These are phyloP conservation scores for Xylaria castorea DNA, from an alignment of 495 filamentous ascomycete genomes.

Conservation along the genomic window DNA sequence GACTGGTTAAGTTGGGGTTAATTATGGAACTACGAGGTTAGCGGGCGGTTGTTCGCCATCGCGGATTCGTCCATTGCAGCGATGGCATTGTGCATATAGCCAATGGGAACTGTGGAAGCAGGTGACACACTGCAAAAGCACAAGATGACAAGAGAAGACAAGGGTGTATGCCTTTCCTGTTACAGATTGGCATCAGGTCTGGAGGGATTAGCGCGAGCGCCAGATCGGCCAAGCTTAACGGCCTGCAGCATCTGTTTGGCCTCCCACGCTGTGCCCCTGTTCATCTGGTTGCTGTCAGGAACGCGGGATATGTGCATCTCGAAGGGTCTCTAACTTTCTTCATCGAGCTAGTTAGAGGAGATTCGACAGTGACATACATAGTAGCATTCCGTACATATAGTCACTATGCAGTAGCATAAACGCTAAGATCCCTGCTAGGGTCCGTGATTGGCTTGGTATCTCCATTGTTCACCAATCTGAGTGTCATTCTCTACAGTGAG, in stretches of 20 bases:
- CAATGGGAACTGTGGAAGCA: conserved; percentile 31
- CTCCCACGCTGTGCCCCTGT: conserved; percentile 18
- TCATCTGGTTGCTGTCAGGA: not conserved
- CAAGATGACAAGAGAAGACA: conserved; percentile 6
- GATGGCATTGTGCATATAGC: conserved; percentile 28
- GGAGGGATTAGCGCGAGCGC: conserved; percentile 21
- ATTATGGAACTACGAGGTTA: conserved; percentile 35
- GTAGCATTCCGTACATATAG: not conserved
- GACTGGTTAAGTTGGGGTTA: conserved; percentile 35
- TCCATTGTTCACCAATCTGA: conserved; percentile 7
- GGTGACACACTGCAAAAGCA: conserved; percentile 33
- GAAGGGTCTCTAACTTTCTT: not conserved
- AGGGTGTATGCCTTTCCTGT: conserved; percentile 7
- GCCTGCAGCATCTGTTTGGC: conserved; percentile 8
- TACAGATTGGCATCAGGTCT: conserved; percentile 26
- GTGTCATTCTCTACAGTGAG: conserved; percentile 9
- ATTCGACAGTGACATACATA: not conserved
- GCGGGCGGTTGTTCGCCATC: conserved; percentile 37
- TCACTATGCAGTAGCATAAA: conserved; percentile 18
- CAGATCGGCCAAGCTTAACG: conserved; percentile 22
- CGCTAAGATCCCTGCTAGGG: conserved; percentile 15
- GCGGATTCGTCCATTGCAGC: conserved; percentile 41
- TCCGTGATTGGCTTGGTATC: not conserved
- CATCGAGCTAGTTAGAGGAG: not conserved
- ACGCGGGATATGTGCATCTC: not conserved